These are phyloP conservation scores for Crocinoboletus sp. DNA, from an alignment of 1,284 basidiomycete species.

Conservation along the genomic window DNA sequence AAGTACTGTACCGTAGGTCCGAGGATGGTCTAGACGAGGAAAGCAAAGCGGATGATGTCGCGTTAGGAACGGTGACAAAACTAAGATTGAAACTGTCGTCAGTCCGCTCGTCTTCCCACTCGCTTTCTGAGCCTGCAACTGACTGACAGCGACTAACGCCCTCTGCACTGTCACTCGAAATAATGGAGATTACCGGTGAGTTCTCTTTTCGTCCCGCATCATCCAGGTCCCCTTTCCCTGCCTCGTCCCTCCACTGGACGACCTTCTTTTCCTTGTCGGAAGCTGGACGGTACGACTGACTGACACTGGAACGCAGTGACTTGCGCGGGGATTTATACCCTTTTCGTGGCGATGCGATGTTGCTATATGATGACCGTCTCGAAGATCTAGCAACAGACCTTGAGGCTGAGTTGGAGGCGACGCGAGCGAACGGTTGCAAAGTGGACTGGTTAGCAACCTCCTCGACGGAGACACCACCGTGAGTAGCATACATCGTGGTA, in stretches of 20 bases:
- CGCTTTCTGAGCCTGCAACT: conserved; percentile 65
- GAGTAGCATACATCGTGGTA: conserved; percentile 47
- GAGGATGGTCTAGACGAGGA: conserved; percentile 18
- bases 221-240: conserved; percentile 77
- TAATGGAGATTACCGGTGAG: conserved; percentile 41
- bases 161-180: conserved; percentile 29
- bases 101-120: conserved; percentile 85
- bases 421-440: conserved; percentile 34
- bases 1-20: conserved; percentile 14
- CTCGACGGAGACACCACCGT: conserved; percentile 35
- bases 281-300: conserved; percentile 56
- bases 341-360: conserved; percentile 41
- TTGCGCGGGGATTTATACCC: conserved; percentile 60
- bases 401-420: conserved; percentile 45
- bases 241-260: conserved; percentile 89
- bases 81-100: conserved; percentile 63
- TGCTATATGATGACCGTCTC: conserved; percentile 48
- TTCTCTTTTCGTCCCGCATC: conserved; percentile 53
- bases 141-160: conserved; percentile 35
- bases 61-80: conserved; percentile 38
- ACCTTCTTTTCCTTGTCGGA: conserved; percentile 73
- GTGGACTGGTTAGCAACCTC: conserved; percentile 40
- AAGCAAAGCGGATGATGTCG: conserved; percentile 14
- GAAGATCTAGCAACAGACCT: conserved; percentile 37
- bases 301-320: conserved; percentile 60